phyloP scores from a whole-genome alignment of 108 stramenopile species.

The Stephanodiscus triporus region DNA sequence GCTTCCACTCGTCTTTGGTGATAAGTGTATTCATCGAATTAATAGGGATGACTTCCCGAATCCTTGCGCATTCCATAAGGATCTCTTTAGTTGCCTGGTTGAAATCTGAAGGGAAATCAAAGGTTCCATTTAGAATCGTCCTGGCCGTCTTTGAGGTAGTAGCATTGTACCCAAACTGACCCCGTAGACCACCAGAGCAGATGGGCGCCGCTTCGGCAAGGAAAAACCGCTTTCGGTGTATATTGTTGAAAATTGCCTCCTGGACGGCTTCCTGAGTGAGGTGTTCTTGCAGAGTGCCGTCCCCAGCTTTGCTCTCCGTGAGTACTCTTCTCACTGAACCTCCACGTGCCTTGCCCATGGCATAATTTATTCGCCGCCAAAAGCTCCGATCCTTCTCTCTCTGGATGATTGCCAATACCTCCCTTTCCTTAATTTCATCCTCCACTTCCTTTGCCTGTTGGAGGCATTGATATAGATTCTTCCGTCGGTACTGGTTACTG shows the following conservation, averaged over 20 bases:
- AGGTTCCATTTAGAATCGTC: conserved; percentile 2
- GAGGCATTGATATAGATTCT: background rate
- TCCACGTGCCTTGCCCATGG: background rate
- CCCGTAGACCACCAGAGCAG: background rate
- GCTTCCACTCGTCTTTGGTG: background rate
- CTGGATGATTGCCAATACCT: conserved; percentile 18
- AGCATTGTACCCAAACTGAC: background rate
- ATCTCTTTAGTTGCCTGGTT: too few species aligned
- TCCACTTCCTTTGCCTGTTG: background rate
- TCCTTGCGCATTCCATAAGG: background rate
- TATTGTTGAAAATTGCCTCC: background rate
- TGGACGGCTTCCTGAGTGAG: background rate
- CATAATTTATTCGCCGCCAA: conserved; percentile 16
- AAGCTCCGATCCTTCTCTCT: conserved; percentile 8
- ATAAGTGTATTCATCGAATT: background rate
- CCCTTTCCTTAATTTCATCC: background rate
- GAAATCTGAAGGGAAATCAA: background rate
- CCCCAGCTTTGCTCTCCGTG: background rate
- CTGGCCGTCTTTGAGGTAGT: background rate
- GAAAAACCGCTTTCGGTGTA: background rate
- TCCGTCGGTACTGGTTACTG: background rate
- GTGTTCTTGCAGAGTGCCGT: background rate
- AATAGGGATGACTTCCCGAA: background rate
- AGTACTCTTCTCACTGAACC: conserved; percentile 9
- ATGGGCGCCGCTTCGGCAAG: conserved; percentile 1